phyloP scores from a whole-genome alignment of 352 stramenopile species.

The Phytophthora cactorum region DNA sequence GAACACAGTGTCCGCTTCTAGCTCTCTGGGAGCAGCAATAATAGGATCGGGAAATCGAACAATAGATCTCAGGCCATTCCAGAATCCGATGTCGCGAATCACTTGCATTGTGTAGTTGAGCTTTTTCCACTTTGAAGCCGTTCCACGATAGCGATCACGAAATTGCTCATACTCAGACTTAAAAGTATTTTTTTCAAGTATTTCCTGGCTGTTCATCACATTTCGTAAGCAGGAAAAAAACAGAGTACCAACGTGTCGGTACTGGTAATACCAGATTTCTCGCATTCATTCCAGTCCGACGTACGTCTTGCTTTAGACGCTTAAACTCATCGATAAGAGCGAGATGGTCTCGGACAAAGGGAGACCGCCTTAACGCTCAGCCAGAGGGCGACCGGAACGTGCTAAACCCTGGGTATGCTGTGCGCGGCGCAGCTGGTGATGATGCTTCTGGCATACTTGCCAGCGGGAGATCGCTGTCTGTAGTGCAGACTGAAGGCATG shows the following conservation, averaged over 20 bases:
- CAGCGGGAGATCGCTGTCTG: too few species aligned
- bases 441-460: too few species aligned
- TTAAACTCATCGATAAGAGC: neutral
- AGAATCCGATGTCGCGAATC: constrained; percentile 7
- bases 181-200: neutral
- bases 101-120: constrained; percentile 1
- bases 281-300: neutral
- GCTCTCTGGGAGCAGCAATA: neutral
- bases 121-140: constrained; percentile 4
- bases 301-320: neutral
- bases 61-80: constrained; percentile 9
- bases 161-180: constrained; percentile 8
- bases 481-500: too few species aligned
- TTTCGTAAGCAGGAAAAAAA: neutral
- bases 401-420: too few species aligned
- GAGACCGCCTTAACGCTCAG: too few species aligned
- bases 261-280: neutral
- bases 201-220: neutral
- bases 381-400: too few species aligned
- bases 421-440: too few species aligned
- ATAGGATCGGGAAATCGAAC: constrained; percentile 13
- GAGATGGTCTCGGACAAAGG: neutral
- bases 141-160: constrained; percentile 7
- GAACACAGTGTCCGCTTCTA: constrained; percentile 11
- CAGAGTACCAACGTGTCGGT: neutral